Evolutionary conservation across 2,329 filamentous ascomycete species (phyloP).

Genomic region (Colletotrichum brevisporum): DNA sequence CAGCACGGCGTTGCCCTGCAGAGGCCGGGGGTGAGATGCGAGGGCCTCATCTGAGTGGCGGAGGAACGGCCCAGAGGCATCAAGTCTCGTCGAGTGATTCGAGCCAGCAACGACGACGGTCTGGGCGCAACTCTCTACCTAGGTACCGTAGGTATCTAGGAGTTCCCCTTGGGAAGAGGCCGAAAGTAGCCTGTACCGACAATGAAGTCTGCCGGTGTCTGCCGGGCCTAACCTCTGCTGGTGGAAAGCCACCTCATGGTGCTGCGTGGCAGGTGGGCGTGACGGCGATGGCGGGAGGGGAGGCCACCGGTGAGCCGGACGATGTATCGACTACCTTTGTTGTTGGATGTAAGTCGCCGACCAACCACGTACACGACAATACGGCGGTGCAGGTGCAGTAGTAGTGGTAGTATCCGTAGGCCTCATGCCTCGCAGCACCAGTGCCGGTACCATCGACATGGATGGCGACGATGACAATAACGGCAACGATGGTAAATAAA

Average conservation of each 20-base stretch:
- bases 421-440: too few species aligned
- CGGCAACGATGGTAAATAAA: too few species aligned
- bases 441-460: too few species aligned
- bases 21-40: neutral
- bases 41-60: slow-evolving; percentile 23
- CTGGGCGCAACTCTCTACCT: slow-evolving; percentile 16
- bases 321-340: slow-evolving; percentile 19
- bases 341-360: neutral
- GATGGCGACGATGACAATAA: too few species aligned
- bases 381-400: too few species aligned
- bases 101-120: slow-evolving; percentile 16
- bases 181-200: slow-evolving; percentile 19
- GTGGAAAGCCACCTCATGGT: slow-evolving; percentile 1
- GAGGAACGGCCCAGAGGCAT: slow-evolving; percentile 18
- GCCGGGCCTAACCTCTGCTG: slow-evolving; percentile 12
- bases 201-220: slow-evolving; percentile 5
- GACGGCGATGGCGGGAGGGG: slow-evolving; percentile 23
- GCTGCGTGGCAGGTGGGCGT: slow-evolving; percentile 21
- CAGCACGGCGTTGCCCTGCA: neutral
- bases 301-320: slow-evolving; percentile 19
- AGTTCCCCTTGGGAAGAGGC: too few species aligned
- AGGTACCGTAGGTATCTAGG: too few species aligned
- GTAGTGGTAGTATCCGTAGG: too few species aligned
- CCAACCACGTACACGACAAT: too few species aligned
- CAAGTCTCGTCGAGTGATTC: neutral